phyloP scores from a whole-genome alignment of 2,329 filamentous ascomycete genomes.

The Setomelanomma holmii region DNA sequence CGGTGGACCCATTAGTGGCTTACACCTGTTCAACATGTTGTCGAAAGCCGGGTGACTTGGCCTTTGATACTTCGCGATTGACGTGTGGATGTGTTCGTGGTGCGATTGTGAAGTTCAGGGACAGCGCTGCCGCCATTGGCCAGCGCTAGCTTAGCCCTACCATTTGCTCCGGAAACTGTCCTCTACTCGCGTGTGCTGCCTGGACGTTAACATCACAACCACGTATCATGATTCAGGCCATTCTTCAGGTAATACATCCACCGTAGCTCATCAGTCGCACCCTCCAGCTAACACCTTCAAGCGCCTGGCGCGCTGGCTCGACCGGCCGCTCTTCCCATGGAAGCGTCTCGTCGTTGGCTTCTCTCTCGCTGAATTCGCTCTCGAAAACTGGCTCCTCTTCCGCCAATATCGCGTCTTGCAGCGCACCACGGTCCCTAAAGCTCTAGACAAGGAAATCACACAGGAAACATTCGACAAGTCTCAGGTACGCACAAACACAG shows the following conservation, averaged over 20 bases:
- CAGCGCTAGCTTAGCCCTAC: constrained; percentile 21
- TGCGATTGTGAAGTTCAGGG: neutral
- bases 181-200: constrained; percentile 27
- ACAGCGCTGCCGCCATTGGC: neutral
- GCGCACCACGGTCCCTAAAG: constrained; percentile 79
- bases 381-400: constrained; percentile 87
- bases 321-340: constrained; percentile 94
- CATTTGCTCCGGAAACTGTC: constrained; percentile 23
- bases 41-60: neutral
- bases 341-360: constrained; percentile 96
- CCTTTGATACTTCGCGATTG: neutral
- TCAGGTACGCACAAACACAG: constrained; percentile 59
- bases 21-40: neutral
- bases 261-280: too few species aligned
- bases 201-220: constrained; percentile 15
- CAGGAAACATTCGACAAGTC: constrained; percentile 93
- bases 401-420: constrained; percentile 90
- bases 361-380: constrained; percentile 86
- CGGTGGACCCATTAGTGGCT: neutral
- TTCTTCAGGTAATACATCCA: constrained; percentile 48
- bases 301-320: constrained; percentile 82
- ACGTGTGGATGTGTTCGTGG: neutral
- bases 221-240: constrained; percentile 45
- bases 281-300: constrained; percentile 37
- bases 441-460: constrained; percentile 86